phyloP scores from a whole-genome alignment of 2,329 filamentous ascomycete genomes.

The Annulohypoxylon truncatum region DNA sequence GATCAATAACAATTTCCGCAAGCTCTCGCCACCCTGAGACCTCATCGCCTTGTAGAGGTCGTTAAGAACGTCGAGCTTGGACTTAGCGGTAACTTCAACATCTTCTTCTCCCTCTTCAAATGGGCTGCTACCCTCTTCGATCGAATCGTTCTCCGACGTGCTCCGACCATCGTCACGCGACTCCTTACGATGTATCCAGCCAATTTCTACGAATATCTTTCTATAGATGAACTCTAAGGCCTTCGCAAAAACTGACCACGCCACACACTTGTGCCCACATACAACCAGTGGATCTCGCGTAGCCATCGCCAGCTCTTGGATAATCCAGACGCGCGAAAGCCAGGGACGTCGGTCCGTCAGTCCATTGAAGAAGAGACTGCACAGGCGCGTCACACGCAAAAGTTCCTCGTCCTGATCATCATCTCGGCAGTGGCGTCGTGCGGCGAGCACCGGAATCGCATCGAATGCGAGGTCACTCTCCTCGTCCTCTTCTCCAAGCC shows the following conservation, averaged over 20 bases:
- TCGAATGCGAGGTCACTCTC: conserved; percentile 13
- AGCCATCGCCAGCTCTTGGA: conserved; percentile 27
- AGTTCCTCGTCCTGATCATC: background rate
- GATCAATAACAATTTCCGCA: conserved; percentile 12
- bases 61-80: conserved; percentile 14
- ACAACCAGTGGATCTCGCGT: conserved; percentile 15
- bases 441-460: conserved; percentile 10
- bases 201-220: background rate
- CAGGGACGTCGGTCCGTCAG: conserved; percentile 10
- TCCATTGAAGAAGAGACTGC: conserved; percentile 6
- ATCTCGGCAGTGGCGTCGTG: background rate
- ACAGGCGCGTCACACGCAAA: background rate
- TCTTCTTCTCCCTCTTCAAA: background rate
- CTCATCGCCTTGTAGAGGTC: conserved; percentile 8
- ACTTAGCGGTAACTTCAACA: background rate
- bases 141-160: background rate
- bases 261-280: conserved; percentile 13
- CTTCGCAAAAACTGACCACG: conserved; percentile 18
- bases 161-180: background rate
- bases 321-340: conserved; percentile 29
- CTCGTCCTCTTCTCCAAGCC: conserved; percentile 24
- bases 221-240: background rate
- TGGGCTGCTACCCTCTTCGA: background rate
- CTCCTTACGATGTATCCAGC: conserved; percentile 1
- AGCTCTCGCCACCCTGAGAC: conserved; percentile 12